Percentiles rank a stretch among this genome's conserved stretches.
Conservation (phyloP, 805 yeast species). For the Ogataea pini region DNA sequence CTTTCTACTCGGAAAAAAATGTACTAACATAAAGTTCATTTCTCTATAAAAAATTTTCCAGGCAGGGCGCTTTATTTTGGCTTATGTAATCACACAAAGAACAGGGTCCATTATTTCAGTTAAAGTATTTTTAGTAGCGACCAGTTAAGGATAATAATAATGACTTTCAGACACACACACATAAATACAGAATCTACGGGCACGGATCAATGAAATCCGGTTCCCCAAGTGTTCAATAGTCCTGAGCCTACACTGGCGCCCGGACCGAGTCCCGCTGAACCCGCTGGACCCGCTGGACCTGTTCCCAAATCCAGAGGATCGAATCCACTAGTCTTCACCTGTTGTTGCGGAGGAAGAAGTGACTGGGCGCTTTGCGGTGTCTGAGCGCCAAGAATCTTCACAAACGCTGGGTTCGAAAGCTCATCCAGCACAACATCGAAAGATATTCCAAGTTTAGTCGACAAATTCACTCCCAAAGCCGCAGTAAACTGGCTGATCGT, state of each 20-base stretch:
- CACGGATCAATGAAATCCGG: constrained; percentile 15
- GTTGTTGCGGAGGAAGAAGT: background rate
- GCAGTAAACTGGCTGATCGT: constrained; percentile 33
- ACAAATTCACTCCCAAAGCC: constrained; percentile 37
- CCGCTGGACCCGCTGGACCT: constrained; percentile 3
- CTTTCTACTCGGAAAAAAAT: too few relatives aligned
- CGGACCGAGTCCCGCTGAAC: constrained; percentile 5
- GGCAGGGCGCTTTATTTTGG: background rate
- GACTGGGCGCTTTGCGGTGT: background rate
- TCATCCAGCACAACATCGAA: constrained; percentile 50
- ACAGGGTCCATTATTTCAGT: background rate
- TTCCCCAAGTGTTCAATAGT: constrained; percentile 21
- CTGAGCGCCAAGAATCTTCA: constrained; percentile 33
- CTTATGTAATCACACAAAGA: background rate
- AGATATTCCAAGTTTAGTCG: constrained; percentile 30
- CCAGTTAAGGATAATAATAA: background rate
- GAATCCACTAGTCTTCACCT: constrained; percentile 1
- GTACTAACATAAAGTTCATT: background rate
- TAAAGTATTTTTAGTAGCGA: constrained; percentile 1
- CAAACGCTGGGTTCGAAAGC: constrained; percentile 44
- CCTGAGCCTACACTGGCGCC: constrained; percentile 5
- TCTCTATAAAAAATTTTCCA: constrained; percentile 4
- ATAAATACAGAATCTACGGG: background rate
- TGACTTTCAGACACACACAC: background rate
- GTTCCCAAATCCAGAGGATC: constrained; percentile 8